Base-by-base conservation (phyloP, 2,329 filamentous ascomycete genomes). In the Calonectria naviculata region DNA sequence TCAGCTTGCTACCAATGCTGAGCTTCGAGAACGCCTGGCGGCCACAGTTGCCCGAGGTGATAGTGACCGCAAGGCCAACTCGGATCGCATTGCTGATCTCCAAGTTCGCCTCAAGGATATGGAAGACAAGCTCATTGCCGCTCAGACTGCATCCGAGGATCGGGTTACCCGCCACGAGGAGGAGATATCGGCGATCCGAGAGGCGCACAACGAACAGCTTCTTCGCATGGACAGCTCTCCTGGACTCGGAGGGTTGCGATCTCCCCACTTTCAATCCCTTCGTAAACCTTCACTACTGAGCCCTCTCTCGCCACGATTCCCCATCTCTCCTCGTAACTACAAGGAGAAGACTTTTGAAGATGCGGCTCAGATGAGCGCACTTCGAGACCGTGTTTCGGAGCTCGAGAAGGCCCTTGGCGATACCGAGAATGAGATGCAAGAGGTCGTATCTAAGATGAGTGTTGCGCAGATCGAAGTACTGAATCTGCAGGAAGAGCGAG, bases 101-200 rank as follows among this genome's bases (percentile, higher is more conserved):
- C 95, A 98, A 81, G 89, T 89, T 72, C 93, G 92, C 69, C 92
- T 99, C 68, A 94, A 93, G 78, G 84, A 86, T 19, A 90, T 98
- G 62, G 97, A 98, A 81, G 95, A 98, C 72, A 91, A 93, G 77
- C 90, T 99, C 26, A 88, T 97, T 65, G 85, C 90, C 24, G 95
- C 96, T 2, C 96, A 98, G 82, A 92, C 94, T 68, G 90, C 93
- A 24, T 96, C 95, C 0, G 97, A 99, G 81, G 95, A 96, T 60
- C 92, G 92, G 44, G 91, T 98, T 68, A 86, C 90, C 49, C 92
- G 91, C 60, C 95, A 98, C 79, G 97, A 98, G 81, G 94, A 97
- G 42, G 95, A 98, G 83, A 89, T 98, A 42, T 86, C 90, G 21
- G 86, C 89, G 26, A 85, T 98, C 66, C 92, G 93, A 75, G 94